Conservation (phyloP, 176 grass and related monocot species). For the Hordeum marinum region DNA sequence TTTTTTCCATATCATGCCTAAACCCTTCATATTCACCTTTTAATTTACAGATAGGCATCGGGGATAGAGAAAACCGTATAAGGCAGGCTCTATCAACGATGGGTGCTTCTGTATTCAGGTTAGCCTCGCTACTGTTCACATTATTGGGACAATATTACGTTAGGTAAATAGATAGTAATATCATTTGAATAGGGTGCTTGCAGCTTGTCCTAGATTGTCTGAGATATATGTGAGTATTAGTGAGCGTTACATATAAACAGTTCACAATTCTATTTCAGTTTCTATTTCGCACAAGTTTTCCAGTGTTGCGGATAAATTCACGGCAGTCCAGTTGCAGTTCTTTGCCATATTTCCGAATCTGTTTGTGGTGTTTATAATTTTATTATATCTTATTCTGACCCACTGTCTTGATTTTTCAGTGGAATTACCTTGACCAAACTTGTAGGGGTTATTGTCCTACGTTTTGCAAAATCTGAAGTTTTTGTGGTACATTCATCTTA, state of each 20-base stretch:
- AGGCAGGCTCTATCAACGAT: constrained; percentile 83
- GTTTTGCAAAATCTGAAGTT: constrained; percentile 90
- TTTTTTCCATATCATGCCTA: constrained; percentile 4
- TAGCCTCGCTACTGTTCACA: constrained; percentile 17
- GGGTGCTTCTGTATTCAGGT: constrained; percentile 98
- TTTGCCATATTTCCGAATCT: not conserved
- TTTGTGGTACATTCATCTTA: constrained; percentile 75
- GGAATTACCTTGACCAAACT: constrained; percentile 99
- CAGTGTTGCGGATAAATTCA: not conserved
- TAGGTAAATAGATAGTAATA: constrained; percentile 1
- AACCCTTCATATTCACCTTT: constrained; percentile 29
- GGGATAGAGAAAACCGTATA: constrained; percentile 61
- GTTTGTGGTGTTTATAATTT: not conserved
- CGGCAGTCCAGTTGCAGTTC: not conserved
- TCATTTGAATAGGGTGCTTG: constrained; percentile 1
- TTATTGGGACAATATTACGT: not conserved
- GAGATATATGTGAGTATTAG: not conserved
- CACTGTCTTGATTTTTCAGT: constrained; percentile 40
- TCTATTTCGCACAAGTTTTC: not conserved
- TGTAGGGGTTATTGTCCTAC: constrained; percentile 89
- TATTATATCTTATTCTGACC: constrained; percentile 24
- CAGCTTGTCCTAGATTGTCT: not conserved
- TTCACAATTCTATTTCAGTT: constrained; percentile 15
- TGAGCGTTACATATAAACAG: not conserved
- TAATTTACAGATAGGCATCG: constrained; percentile 53